Conservation (phyloP, 2,329 filamentous ascomycete genomes). For the Colletotrichum sp. region DNA sequence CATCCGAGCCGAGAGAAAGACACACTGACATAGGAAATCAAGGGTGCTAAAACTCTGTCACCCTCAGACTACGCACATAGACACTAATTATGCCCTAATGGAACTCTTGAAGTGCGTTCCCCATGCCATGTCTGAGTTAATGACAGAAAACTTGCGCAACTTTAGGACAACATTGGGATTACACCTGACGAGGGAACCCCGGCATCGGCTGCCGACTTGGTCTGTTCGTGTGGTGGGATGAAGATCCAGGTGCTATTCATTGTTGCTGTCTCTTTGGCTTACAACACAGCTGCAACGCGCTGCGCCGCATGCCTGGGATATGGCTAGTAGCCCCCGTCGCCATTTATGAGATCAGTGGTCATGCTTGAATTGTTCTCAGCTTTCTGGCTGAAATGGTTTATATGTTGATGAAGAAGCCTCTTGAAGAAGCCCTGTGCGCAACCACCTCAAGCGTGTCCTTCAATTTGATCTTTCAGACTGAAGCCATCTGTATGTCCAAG, state of each 20-base stretch:
- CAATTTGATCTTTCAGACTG: too few species aligned
- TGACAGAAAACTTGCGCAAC: not conserved
- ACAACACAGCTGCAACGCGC: not conserved
- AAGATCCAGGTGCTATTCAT: not conserved
- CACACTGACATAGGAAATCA: not conserved
- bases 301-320: too few species aligned
- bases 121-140: not conserved
- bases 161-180: not conserved
- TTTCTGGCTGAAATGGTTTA: too few species aligned
- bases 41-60: not conserved
- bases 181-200: accelerated
- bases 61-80: not conserved
- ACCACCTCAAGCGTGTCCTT: too few species aligned
- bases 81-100: not conserved
- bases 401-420: too few species aligned
- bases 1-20: not conserved
- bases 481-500: too few species aligned
- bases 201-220: not conserved
- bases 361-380: too few species aligned
- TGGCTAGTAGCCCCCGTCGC: too few species aligned
- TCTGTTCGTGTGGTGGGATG: not conserved
- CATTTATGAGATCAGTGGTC: too few species aligned
- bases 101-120: not conserved
- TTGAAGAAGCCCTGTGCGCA: too few species aligned
- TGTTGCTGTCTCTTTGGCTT: not conserved